Evolutionary conservation across 371 early-diverging fungal genomes (phyloP).

Genomic region (Syncephalis fuscata): DNA sequence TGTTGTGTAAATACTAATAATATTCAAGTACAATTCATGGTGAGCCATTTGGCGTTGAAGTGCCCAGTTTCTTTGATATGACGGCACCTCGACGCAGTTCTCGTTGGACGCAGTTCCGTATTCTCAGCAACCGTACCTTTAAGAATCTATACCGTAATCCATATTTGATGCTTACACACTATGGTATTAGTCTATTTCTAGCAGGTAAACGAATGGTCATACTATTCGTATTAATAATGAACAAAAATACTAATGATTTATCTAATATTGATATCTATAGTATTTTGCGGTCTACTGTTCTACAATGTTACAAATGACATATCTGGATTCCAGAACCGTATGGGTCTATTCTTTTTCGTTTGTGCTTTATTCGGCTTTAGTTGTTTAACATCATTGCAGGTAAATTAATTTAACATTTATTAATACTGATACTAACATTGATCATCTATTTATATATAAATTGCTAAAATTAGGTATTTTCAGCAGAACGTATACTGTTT

Average conservation of each 20-base stretch:
- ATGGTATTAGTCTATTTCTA: constrained; percentile 49
- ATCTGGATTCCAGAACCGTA: constrained; percentile 74
- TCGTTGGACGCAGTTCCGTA: constrained; percentile 55
- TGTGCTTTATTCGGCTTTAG: constrained; percentile 67
- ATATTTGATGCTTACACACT: constrained; percentile 68
- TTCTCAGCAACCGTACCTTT: constrained; percentile 67
- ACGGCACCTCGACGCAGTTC: constrained; percentile 34
- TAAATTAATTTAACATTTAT: too few relatives aligned
- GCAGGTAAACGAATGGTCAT: constrained; percentile 40
- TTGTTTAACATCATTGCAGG: constrained; percentile 51
- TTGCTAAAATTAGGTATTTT: constrained; percentile 22
- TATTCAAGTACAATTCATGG: constrained; percentile 8
- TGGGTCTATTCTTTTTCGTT: constrained; percentile 73
- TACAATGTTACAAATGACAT: constrained; percentile 65
- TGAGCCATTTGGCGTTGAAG: constrained; percentile 5
- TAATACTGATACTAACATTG: too few relatives aligned
- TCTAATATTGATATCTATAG: constrained; percentile 4
- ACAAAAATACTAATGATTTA: neutral
- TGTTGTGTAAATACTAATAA: neutral
- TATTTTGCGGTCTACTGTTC: constrained; percentile 66
- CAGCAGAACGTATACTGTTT: constrained; percentile 55
- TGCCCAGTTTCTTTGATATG: constrained; percentile 9
- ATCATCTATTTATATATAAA: too few relatives aligned
- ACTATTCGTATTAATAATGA: too few relatives aligned
- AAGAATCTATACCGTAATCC: constrained; percentile 80